Evolutionary conservation across 441 rosid species (phyloP), one percentile per base, ranked within the genome.

Genomic region (Cnidoscolus chayamansa): DNA sequence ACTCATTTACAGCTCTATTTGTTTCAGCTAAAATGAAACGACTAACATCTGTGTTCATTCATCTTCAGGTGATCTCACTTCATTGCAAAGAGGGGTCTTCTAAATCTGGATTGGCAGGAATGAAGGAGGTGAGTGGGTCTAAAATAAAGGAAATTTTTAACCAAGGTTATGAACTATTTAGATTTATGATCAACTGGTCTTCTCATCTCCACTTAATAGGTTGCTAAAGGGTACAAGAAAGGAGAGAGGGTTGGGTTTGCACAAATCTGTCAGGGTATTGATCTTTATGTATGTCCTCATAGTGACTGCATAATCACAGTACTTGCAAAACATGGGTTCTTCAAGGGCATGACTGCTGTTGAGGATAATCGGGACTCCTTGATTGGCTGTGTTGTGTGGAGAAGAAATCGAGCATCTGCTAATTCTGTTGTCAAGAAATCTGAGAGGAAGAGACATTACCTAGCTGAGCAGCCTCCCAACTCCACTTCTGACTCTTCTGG

Each of bases 251-350:
- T 81, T 71, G 81, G 81, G 68, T 48, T 78, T 63, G 84, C 75
- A 68, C 71, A 73, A 70, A 54, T 78, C 45, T 70, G 78, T 10
- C 78, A 79, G 3, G 81, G 84, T 10, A 64, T 70, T 76, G 82
- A 81, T 70, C 77, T 81, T 53, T 81, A 81, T 70, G 66, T 78
- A 19, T 78, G 81, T 68, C 77, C 82, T 76, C 72, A 66, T 51
- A 81, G 72, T 68, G 74, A 81, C 50, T 59, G 74, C 58, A 81
- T 81, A 43, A 81, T 78, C 58, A 78, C 84, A 54, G 62, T 78
- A 70, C 78, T 81, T 71, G 84, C 84, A 56, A 81, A 76, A 67
- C 72, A 81, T 73, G 84, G 84, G 30, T 78, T 81, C 78, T 78
- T 81, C 71, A 81, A 81, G 67, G 84, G 84, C 60, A 78, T 76